These are phyloP conservation scores for Takashimella tepidaria DNA, from an alignment of 1,284 basidiomycete genomes.

Conservation along the genomic window DNA sequence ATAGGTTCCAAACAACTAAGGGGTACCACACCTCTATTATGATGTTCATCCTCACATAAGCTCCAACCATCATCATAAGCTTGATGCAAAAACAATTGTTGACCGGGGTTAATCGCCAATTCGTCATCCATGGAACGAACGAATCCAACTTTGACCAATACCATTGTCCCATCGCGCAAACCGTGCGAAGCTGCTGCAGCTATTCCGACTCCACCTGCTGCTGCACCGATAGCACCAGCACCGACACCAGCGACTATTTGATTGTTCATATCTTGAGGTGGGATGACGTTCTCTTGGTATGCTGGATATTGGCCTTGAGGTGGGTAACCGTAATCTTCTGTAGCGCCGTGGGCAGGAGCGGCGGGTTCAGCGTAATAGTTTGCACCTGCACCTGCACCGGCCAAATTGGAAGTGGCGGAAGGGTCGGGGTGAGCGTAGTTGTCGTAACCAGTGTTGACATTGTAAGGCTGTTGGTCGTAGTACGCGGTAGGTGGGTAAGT, in stretches of 20 bases:
- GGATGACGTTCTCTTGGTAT: slow-evolving; percentile 15
- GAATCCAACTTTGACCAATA: slow-evolving; percentile 44
- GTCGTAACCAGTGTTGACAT: slow-evolving; percentile 5
- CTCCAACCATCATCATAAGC: slow-evolving; percentile 48
- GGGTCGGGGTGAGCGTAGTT: slow-evolving; percentile 14
- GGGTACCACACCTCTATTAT: slow-evolving; percentile 44
- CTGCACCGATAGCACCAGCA: slow-evolving; percentile 11
- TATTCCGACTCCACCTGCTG: slow-evolving; percentile 2
- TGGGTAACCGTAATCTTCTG: slow-evolving; percentile 8
- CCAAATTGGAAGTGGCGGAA: too few species aligned
- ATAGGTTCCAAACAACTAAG: slow-evolving; percentile 44
- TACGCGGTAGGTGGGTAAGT: background rate
- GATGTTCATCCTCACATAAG: slow-evolving; percentile 43
- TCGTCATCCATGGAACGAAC: slow-evolving; percentile 46
- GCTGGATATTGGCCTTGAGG: slow-evolving; percentile 6
- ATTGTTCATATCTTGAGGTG: slow-evolving; percentile 1
- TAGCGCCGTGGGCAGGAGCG: slow-evolving; percentile 8
- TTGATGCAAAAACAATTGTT: slow-evolving; percentile 45
- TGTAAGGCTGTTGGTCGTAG: background rate
- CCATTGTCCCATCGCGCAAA: slow-evolving; percentile 40
- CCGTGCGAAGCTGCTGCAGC: slow-evolving; percentile 9
- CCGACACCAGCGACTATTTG: slow-evolving; percentile 12
- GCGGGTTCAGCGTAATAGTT: slow-evolving; percentile 12
- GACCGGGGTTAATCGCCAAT: slow-evolving; percentile 45
- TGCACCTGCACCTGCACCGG: slow-evolving; percentile 10